Evolutionary conservation across 306 rosid genomes (phyloP), one percentile per base, ranked within the genome.

Genomic region (Trifolium pratense): DNA sequence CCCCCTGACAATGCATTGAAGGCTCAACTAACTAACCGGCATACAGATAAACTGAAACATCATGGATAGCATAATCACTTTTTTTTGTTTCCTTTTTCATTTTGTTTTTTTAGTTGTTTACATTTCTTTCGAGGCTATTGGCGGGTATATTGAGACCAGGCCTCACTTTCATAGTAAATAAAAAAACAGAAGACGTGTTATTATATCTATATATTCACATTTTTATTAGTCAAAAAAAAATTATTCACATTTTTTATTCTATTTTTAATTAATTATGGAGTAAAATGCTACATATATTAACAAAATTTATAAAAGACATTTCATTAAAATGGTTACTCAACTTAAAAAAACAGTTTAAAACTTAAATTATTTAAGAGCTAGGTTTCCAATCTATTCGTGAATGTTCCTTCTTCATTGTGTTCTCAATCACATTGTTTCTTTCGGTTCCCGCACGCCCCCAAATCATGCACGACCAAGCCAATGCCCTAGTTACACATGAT

Each of bases 11-110:
- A 42, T 18, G 83, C 76, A 82, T 74, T 81, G 69, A 91, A 75
- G 42, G 73, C 80, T 55, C 34, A 53, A 16, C 48, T 57, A 31
- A 84, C 92, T 0, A 79, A 90, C 89, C 75, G 34, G 89, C 60
- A 74, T 25, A 43, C 86, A 67, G 88, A 78, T 59, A 29, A 23
- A 56, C 8, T 0, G 8, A 56, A 25, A 31, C 15, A 66, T 62
- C 45, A 73, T 62, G 26, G 64, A 70, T 66, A 81, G 60, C 62
- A 25, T 34, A 17, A 15, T 59, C 12, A 3, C 49, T 43, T 5
- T 42, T 42, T 2, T 37, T 12, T 12, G n/a, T 42, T 5, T 39
- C 17, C 3, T 17, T 63, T 40, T 39, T 16, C 8, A 0, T 26
- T 58, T 58, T 52, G 61, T 56, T 31, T 32, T 63, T 34, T 63